A percentile compares a stretch with the other conserved stretches of the same genome.
phyloP scores from a whole-genome alignment of 768 basidiomycete genomes.

The Suillus americanus region DNA sequence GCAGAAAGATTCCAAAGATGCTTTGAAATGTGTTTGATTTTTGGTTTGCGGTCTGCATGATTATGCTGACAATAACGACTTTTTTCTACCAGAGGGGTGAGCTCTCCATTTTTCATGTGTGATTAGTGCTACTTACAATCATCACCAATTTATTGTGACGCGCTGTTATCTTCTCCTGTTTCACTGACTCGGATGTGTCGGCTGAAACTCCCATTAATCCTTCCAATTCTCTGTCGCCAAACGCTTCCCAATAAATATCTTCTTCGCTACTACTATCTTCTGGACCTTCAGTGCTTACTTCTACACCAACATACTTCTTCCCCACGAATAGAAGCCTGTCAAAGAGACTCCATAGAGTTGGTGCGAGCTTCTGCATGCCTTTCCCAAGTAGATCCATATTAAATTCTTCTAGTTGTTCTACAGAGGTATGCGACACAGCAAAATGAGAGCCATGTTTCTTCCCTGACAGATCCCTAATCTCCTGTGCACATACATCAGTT shows the following conservation, averaged over 20 bases:
- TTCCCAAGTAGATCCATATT: slow-evolving; percentile 14
- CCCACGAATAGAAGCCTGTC: slow-evolving; percentile 4
- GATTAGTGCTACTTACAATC: neutral
- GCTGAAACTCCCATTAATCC: neutral
- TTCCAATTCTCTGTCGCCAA: slow-evolving; percentile 8
- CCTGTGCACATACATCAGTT: neutral
- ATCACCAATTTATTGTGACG: neutral
- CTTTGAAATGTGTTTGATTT: slow-evolving; percentile 14
- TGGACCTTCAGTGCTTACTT: neutral
- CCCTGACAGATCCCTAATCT: slow-evolving; percentile 5
- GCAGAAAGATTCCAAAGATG: slow-evolving; percentile 18
- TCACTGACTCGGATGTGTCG: too few relatives aligned
- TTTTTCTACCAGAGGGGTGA: slow-evolving; percentile 8
- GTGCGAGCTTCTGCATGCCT: slow-evolving; percentile 7
- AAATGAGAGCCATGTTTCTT: slow-evolving; percentile 14
- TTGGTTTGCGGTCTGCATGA: slow-evolving; percentile 33
- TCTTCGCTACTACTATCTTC: neutral
- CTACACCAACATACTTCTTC: neutral
- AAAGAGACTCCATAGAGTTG: slow-evolving; percentile 13
- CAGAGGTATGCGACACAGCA: neutral
- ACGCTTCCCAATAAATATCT: slow-evolving; percentile 5
- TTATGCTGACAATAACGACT: slow-evolving; percentile 14
- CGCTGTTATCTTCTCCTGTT: neutral
- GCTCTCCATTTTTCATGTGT: neutral
- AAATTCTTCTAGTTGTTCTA: slow-evolving; percentile 13